Evolutionary conservation across 768 basidiomycete species (phyloP), one percentile per base, ranked within the genome.

Genomic region (Sporobolomyces phaffii): DNA sequence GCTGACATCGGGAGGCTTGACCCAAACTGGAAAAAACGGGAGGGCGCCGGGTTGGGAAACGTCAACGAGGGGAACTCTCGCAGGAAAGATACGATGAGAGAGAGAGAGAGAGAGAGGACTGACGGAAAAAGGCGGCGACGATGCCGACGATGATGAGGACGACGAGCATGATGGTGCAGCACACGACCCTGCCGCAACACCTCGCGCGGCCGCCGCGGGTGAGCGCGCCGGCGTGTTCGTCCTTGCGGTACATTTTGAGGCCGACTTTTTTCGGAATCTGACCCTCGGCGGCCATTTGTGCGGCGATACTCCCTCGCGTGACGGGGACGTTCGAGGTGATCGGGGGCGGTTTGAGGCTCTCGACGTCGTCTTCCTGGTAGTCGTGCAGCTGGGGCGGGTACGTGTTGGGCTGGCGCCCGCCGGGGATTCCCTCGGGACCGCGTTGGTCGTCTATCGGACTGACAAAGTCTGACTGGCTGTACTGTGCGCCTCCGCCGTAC

Each of bases 221-320:
- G 10, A 74, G 50, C 5, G 68, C 70, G 20, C 73, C 73, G 17
- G 69, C 51, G 54, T 75, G 75, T 61, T 75, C 75, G 60, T 75
- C 75, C 20, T 60, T 61, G 49, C 75, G 52, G 61, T 66, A 75
- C 73, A 75, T 75, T 44, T 68, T 60, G 43, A 75, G 62, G 10
- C 73, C 75, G 36, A 69, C 75, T 59, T 75, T 74, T 59, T 74
- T 74, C 1, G 75, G 75, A 38, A 75, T 75, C 58, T 73, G 66
- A 5, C 75, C 75, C 41, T 73, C 73, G 13, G 75, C 75, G 20
- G 75, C 75, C 68, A 73, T 71, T 61, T 72, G 71, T 0, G 71
- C 71, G 1, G 71, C 71, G 43, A 72, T 72, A 13, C 60, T 62
- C 13, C 71, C 71, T 5, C 71, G 28, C 26, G 71, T 65, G 34